A percentile compares a stretch with the other conserved stretches of the same genome.
Conservation (phyloP, 164 flowering plant species). For the Pachysandra terminalis region DNA sequence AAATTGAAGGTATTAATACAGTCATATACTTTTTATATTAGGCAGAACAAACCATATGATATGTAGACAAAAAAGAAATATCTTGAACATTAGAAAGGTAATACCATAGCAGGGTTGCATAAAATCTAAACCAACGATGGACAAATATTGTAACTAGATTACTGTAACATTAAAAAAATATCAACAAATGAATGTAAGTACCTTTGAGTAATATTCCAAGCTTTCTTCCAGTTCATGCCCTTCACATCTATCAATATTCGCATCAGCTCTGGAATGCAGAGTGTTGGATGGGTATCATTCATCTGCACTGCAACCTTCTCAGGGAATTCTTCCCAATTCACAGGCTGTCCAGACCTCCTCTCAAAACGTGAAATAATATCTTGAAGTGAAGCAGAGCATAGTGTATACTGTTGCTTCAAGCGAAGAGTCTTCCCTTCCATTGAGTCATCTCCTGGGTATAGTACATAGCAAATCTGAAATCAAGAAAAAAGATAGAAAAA, state of each 20-base stretch:
- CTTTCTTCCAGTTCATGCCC: slow-evolving; percentile 76
- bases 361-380: slow-evolving; percentile 86
- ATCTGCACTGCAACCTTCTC: slow-evolving; percentile 94
- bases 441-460: slow-evolving; percentile 97
- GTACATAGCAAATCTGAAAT: slow-evolving; percentile 70
- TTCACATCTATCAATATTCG: slow-evolving; percentile 83
- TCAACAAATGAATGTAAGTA: slow-evolving; percentile 11
- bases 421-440: slow-evolving; percentile 83
- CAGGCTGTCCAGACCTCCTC: slow-evolving; percentile 62
- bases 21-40: slow-evolving; percentile 1
- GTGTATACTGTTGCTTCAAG: slow-evolving; percentile 87
- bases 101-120: no score
- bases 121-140: no score
- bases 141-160: no score
- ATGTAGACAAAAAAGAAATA: background rate
- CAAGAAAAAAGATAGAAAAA: slow-evolving; percentile 4
- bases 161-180: no score
- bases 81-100: background rate
- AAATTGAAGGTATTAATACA: background rate
- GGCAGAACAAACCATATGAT: background rate
- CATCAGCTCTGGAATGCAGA: slow-evolving; percentile 95
- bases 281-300: slow-evolving; percentile 98
- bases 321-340: slow-evolving; percentile 87
- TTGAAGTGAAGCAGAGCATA: slow-evolving; percentile 96
- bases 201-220: slow-evolving; percentile 92